A percentile compares a stretch with the other conserved stretches of the same genome.
Conservation (phyloP, 225 moss, liverwort and hornwort species). For the Bryoerythrophyllum caledonicum region DNA sequence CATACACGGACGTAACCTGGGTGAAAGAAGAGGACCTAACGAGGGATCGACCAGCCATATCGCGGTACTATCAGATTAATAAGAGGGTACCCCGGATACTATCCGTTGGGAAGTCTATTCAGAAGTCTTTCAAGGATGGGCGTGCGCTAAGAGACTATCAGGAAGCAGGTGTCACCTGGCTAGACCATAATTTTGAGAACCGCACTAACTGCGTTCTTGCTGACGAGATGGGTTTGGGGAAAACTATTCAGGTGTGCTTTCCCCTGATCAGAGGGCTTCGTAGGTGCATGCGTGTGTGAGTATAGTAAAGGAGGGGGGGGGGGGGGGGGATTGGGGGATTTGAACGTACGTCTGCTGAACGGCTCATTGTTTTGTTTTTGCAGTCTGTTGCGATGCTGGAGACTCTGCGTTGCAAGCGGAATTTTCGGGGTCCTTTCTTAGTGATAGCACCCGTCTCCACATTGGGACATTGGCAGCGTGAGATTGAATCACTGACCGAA, state of each 20-base stretch:
- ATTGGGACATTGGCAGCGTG: constrained; percentile 81
- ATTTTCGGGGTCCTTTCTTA: constrained; percentile 65
- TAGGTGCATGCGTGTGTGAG: too few relatives aligned
- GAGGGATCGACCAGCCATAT: constrained; percentile 43
- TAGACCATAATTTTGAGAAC: constrained; percentile 66
- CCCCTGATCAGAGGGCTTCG: background rate
- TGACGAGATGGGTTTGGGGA: constrained; percentile 48
- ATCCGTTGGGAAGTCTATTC: background rate
- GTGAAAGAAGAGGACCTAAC: constrained; percentile 51
- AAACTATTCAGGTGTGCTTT: constrained; percentile 41
- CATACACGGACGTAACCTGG: constrained; percentile 71
- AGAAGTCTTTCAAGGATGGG: constrained; percentile 65
- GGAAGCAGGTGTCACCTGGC: constrained; percentile 74
- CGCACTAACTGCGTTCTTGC: constrained; percentile 59
- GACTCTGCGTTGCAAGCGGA: constrained; percentile 61
- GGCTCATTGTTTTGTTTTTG: constrained; percentile 12
- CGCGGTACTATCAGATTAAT: constrained; percentile 49
- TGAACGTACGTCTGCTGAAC: too few relatives aligned
- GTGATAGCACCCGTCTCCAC: constrained; percentile 83
- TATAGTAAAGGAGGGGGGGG: too few relatives aligned
- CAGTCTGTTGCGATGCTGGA: constrained; percentile 85
- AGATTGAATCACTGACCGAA: constrained; percentile 68
- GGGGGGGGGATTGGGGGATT: too few relatives aligned
- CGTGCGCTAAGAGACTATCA: constrained; percentile 70
- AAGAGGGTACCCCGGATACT: constrained; percentile 21